Evolutionary conservation across 441 rosid genomes (phyloP).

Genomic region (Cnidoscolus chayamansa): DNA sequence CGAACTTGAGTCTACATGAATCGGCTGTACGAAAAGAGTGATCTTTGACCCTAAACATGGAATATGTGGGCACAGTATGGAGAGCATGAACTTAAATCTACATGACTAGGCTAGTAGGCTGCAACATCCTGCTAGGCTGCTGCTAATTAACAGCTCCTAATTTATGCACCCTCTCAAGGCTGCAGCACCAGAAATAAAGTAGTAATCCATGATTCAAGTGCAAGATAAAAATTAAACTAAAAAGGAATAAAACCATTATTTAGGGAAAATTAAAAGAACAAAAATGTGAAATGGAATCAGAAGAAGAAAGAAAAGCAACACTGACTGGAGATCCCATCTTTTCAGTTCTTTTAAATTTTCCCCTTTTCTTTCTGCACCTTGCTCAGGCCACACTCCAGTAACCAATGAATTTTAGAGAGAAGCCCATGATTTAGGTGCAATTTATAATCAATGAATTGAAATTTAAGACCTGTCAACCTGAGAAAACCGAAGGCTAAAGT

Average conservation of each 20-base stretch:
- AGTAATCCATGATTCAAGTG: background rate
- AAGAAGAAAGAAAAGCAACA: background rate
- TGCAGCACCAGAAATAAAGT: background rate
- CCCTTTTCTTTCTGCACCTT: constrained; percentile 14
- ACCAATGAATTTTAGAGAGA: constrained; percentile 5
- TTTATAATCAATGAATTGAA: background rate
- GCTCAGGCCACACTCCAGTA: constrained; percentile 19
- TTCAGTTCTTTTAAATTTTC: background rate
- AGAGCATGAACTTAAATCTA: background rate
- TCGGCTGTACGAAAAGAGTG: background rate
- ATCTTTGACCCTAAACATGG: background rate
- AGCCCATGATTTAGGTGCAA: constrained; percentile 25
- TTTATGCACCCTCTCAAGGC: constrained; percentile 5
- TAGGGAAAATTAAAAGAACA: background rate
- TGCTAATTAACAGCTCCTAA: background rate
- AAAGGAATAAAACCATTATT: background rate
- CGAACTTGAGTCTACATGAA: background rate
- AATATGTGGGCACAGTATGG: background rate
- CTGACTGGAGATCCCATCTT: constrained; percentile 6
- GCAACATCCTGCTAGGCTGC: background rate
- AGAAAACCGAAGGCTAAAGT: background rate
- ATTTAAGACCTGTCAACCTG: background rate
- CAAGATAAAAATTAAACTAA: background rate
- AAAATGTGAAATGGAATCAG: constrained; percentile 7
- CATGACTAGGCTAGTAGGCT: background rate